A percentile compares a stretch with the other conserved stretches of the same genome.
These are phyloP conservation scores for Pilatotrama ljubarskyi DNA, from an alignment of 768 basidiomycete species.

Conservation along the genomic window DNA sequence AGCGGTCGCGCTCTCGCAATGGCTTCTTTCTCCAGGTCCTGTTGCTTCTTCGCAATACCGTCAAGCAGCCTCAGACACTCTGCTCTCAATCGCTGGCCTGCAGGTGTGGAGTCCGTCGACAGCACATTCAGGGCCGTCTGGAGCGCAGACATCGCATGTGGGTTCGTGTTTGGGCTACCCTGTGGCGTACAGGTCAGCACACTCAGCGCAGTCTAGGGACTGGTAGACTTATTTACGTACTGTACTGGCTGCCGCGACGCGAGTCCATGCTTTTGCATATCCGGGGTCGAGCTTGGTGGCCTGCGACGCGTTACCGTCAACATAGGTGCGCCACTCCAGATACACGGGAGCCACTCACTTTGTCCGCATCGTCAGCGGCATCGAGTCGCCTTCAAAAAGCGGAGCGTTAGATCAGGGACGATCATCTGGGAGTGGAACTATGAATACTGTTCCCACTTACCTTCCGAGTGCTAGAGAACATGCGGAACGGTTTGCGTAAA, in stretches of 20 bases:
- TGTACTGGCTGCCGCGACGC: slow-evolving; percentile 18
- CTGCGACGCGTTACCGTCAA: not conserved
- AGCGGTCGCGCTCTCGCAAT: not conserved
- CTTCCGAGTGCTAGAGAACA: slow-evolving; percentile 37
- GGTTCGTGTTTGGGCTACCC: not conserved
- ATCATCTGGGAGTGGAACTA: not conserved
- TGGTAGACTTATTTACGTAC: not conserved
- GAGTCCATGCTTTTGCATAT: slow-evolving; percentile 26
- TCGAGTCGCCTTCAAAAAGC: slow-evolving; percentile 12
- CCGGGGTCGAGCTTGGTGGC: slow-evolving; percentile 24
- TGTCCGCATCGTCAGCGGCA: slow-evolving; percentile 15
- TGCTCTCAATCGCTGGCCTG: slow-evolving; percentile 13
- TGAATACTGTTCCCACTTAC: slow-evolving; percentile 9
- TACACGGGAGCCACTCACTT: not conserved
- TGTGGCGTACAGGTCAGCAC: not conserved
- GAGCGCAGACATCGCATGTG: not conserved
- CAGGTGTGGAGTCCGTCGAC: not conserved
- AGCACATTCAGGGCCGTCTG: slow-evolving; percentile 18
- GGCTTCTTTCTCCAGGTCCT: not conserved
- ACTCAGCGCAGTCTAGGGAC: not conserved
- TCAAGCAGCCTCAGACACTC: slow-evolving; percentile 12
- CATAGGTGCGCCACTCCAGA: not conserved
- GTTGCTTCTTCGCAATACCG: not conserved
- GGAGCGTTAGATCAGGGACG: not conserved
- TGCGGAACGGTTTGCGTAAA: slow-evolving; percentile 48